Percentiles rank a stretch among this genome's conserved stretches.
These are phyloP conservation scores for Hirschioporus abietinus DNA, from an alignment of 768 basidiomycete genomes.

Conservation along the genomic window DNA sequence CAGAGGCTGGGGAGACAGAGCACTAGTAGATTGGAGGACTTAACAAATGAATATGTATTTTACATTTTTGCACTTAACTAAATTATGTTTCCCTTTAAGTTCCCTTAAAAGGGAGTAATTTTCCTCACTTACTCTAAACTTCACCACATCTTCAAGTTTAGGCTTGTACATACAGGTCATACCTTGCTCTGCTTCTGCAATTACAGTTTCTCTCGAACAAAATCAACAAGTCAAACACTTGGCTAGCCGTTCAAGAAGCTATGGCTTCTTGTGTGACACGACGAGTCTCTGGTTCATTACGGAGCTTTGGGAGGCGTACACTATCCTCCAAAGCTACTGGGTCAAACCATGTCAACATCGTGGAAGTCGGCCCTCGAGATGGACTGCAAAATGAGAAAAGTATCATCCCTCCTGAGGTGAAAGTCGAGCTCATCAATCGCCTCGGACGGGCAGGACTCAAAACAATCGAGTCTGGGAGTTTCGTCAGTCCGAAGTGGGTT, in stretches of 20 bases:
- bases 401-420: slow-evolving; percentile 64
- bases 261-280: neutral
- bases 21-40: no score
- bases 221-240: no score
- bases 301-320: neutral
- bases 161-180: no score
- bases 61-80: no score
- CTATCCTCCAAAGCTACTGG: neutral
- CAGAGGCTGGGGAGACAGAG: no score
- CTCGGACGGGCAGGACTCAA: slow-evolving; percentile 63
- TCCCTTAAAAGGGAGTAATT: no score
- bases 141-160: no score
- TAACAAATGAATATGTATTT: no score
- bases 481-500: slow-evolving; percentile 91
- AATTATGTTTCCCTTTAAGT: no score
- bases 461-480: slow-evolving; percentile 80
- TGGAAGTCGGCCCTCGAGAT: slow-evolving; percentile 89
- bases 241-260: neutral
- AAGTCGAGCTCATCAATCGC: slow-evolving; percentile 74
- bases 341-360: slow-evolving; percentile 51
- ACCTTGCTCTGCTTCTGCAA: no score
- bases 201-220: no score
- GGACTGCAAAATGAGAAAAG: slow-evolving; percentile 87
- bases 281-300: neutral
- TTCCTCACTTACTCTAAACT: no score